Evolutionary conservation across 345 rosid genomes (phyloP), one percentile per base, ranked within the genome.

Genomic region (Sisymbrium altissimum): DNA sequence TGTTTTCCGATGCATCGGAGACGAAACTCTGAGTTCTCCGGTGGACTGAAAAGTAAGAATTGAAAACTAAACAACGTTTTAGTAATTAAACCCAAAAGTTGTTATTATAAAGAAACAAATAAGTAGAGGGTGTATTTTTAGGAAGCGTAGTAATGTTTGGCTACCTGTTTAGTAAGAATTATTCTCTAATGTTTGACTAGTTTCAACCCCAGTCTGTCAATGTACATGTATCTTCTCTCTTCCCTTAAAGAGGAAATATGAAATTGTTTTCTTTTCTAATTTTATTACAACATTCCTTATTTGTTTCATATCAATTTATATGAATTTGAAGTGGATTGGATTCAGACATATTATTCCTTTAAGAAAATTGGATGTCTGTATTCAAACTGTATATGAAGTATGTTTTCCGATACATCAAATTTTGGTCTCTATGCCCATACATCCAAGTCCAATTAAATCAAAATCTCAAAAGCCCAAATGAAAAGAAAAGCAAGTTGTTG

Each of bases 1-100:
- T 82, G 85, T 33, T 46, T 70, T 36, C 49, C 80, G 27, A 29
- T 50, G 21, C 65, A 29, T 71, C 72, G 71, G 7, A 79, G 76
- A 39, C 36, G 74, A 17, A 49, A 7, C 46, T 68, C 66, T 71
- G 74, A 5, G 15, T 23, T 18, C 50, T 70, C 29, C 9, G 60
- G 44, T 49, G 14, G 60, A 25, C 7, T 11, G 12, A 38, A 30
- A 27, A 10, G 1, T 13, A 36, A 13, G 14, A 38, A 27, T 10
- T 40, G 9, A 18, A n/a, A 55, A 14, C 3, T 1, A 7, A 5
- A 50, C 12, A 27, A 6, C 15, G 3, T 11, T 39, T 53, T 32
- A 10, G 35, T 11, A 8, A 55, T 27, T 56, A n/a, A n/a, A n/a
- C n/a, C n/a, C n/a, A n/a, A n/a, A n/a, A n/a, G n/a, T n/a, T n/a